phyloP scores from a whole-genome alignment of 805 yeast genomes.

The Metschnikowia henanensis region DNA sequence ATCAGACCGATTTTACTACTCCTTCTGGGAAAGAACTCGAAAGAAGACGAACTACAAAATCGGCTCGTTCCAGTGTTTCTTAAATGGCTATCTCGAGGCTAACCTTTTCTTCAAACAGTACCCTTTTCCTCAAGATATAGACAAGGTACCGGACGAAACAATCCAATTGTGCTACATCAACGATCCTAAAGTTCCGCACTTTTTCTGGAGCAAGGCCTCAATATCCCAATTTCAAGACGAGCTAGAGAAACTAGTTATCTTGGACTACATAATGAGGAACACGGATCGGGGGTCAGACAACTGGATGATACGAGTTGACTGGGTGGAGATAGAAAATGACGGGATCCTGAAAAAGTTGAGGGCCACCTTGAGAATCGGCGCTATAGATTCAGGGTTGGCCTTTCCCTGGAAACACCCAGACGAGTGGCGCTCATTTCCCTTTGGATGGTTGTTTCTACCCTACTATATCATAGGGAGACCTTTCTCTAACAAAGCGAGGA shows the following conservation, averaged over 20 bases:
- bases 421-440: slow-evolving; percentile 79
- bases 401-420: slow-evolving; percentile 85
- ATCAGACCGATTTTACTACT: slow-evolving; percentile 52
- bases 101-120: slow-evolving; percentile 52
- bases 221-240: slow-evolving; percentile 56
- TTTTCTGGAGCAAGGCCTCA: slow-evolving; percentile 53
- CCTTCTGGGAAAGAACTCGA: slow-evolving; percentile 44
- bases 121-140: slow-evolving; percentile 50
- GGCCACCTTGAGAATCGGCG: slow-evolving; percentile 51
- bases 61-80: slow-evolving; percentile 68
- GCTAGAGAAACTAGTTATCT: slow-evolving; percentile 65
- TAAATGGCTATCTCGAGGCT: slow-evolving; percentile 59
- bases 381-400: slow-evolving; percentile 73
- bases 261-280: slow-evolving; percentile 72
- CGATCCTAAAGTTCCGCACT: slow-evolving; percentile 20
- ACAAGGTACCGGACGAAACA: slow-evolving; percentile 14
- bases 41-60: slow-evolving; percentile 37
- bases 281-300: slow-evolving; percentile 76
- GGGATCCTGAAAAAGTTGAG: slow-evolving; percentile 8
- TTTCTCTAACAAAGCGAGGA: slow-evolving; percentile 53
- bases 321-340: slow-evolving; percentile 24
- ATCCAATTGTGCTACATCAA: slow-evolving; percentile 6
- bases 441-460: slow-evolving; percentile 76
- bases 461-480: slow-evolving; percentile 64
- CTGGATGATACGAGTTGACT: slow-evolving; percentile 70